Evolutionary conservation across 1,139 yeast genomes (phyloP).

Genomic region (Sugiyamaella pinicola): DNA sequence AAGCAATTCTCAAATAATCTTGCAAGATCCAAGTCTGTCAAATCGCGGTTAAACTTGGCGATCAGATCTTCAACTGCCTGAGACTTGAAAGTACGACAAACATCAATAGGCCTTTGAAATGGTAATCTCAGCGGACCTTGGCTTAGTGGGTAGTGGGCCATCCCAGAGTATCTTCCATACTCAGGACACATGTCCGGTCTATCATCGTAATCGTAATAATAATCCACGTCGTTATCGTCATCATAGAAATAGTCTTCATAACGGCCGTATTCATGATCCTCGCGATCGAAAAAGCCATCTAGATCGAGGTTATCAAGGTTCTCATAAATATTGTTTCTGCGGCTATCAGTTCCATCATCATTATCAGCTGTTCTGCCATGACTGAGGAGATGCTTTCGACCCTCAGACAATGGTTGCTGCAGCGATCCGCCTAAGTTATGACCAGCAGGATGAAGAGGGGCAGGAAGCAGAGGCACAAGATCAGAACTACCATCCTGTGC

Average conservation of each 20-base stretch:
- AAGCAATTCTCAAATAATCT: conserved; percentile 78
- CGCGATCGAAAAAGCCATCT: conserved; percentile 17
- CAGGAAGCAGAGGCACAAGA: not conserved
- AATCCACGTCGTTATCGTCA: conserved; percentile 5
- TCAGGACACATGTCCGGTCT: conserved; percentile 41
- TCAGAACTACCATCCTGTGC: not conserved
- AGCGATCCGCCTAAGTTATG: not conserved
- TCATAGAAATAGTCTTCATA: conserved; percentile 8
- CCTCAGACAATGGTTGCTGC: not conserved
- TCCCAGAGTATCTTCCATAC: conserved; percentile 45
- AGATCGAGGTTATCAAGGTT: conserved; percentile 14
- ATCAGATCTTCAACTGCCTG: conserved; percentile 65
- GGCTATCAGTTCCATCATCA: conserved; percentile 3
- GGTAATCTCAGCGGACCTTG: conserved; percentile 53
- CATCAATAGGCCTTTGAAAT: conserved; percentile 69
- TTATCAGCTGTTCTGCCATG: conserved; percentile 9
- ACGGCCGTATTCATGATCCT: conserved; percentile 4
- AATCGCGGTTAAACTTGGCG: conserved; percentile 51
- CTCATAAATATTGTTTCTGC: conserved; percentile 6
- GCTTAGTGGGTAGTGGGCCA: conserved; percentile 40
- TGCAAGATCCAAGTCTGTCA: conserved; percentile 66
- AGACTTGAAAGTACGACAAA: conserved; percentile 75
- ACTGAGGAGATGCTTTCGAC: not conserved
- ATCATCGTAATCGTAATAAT: conserved; percentile 9
- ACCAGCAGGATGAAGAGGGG: not conserved